Percentiles rank a stretch among this genome's conserved stretches.
Conservation (phyloP, 495 filamentous ascomycete species). For the Aspergillus kassunensis region DNA sequence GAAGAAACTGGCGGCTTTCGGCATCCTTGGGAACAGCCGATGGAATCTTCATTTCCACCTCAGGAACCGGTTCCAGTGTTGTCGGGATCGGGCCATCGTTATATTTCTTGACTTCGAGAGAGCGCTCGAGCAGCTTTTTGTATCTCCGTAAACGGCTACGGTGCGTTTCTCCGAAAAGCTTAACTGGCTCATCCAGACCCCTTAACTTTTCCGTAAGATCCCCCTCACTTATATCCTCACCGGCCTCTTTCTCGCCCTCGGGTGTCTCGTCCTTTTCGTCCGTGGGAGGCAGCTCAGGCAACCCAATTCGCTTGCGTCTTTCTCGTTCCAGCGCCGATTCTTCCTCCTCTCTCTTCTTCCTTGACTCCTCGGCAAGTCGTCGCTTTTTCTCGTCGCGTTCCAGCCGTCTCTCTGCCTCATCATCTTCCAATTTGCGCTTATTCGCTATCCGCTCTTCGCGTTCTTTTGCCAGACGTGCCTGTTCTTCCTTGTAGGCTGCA, state of each 20-base stretch:
- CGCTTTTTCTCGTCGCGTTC: constrained; percentile 75
- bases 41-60: constrained; percentile 82
- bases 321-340: constrained; percentile 55
- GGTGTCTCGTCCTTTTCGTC: constrained; percentile 37
- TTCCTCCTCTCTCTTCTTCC: constrained; percentile 62
- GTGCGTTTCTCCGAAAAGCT: constrained; percentile 83
- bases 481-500: constrained; percentile 75
- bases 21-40: constrained; percentile 51
- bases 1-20: constrained; percentile 62
- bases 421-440: constrained; percentile 90
- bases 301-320: constrained; percentile 55
- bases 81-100: constrained; percentile 64
- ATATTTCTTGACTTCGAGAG: constrained; percentile 46
- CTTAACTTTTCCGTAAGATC: constrained; percentile 66
- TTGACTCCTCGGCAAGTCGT: constrained; percentile 75
- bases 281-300: constrained; percentile 64
- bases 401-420: constrained; percentile 63
- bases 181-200: constrained; percentile 64
- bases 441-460: constrained; percentile 61
- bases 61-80: constrained; percentile 67
- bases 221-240: constrained; percentile 68
- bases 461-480: constrained; percentile 61
- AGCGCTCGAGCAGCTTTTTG: constrained; percentile 48
- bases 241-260: constrained; percentile 34
- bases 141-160: constrained; percentile 64